These are phyloP conservation scores for Bondarzewia mesenterica DNA, from an alignment of 1,284 basidiomycete species.

Conservation along the genomic window DNA sequence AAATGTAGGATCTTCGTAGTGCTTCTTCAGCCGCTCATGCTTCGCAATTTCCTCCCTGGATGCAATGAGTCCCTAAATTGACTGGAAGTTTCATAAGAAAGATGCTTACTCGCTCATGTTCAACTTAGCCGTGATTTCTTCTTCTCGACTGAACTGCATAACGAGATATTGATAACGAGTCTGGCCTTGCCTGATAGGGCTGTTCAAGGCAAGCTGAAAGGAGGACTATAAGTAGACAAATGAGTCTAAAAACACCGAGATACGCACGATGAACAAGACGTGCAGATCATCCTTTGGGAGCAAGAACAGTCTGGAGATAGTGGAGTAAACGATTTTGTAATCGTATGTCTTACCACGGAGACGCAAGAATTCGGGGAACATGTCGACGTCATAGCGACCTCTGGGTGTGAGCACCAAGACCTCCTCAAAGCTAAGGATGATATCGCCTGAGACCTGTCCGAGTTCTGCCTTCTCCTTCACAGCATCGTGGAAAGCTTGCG, in stretches of 20 bases:
- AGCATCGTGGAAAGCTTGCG: slow-evolving; percentile 93
- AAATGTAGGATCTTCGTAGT: slow-evolving; percentile 90
- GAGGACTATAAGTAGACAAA: background rate
- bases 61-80: background rate
- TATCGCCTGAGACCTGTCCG: slow-evolving; percentile 86
- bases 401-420: slow-evolving; percentile 94
- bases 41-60: slow-evolving; percentile 62
- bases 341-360: slow-evolving; percentile 98
- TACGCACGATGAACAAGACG: slow-evolving; percentile 84
- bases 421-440: slow-evolving; percentile 94
- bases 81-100: background rate
- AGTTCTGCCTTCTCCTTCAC: slow-evolving; percentile 98
- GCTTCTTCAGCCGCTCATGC: slow-evolving; percentile 82
- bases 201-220: slow-evolving; percentile 74
- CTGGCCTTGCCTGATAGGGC: slow-evolving; percentile 96
- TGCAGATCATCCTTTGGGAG: slow-evolving; percentile 97
- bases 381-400: slow-evolving; percentile 96
- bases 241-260: slow-evolving; percentile 4
- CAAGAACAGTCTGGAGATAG: slow-evolving; percentile 87
- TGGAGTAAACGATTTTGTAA: slow-evolving; percentile 93
- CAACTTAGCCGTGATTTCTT: slow-evolving; percentile 93
- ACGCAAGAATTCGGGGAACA: slow-evolving; percentile 92
- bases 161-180: slow-evolving; percentile 97
- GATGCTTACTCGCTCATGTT: slow-evolving; percentile 82
- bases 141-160: slow-evolving; percentile 95